Base-by-base conservation (phyloP, 179 eudicot genomes). In the Sideroxylon spinosum region DNA sequence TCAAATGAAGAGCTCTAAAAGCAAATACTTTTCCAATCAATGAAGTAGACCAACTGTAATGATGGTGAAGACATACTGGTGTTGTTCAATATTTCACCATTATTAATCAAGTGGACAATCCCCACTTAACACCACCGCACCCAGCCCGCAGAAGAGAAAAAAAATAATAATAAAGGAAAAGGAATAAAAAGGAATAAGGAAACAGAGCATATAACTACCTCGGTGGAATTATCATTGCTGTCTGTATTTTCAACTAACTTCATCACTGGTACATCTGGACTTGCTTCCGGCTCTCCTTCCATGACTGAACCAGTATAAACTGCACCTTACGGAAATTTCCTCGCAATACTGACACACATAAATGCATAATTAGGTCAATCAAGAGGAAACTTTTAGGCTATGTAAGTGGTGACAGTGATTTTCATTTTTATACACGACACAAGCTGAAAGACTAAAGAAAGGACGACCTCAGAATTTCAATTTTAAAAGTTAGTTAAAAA, bases 271-370 rank as follows among this genome's bases (percentile, higher is more conserved):
- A 87, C 85, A 73, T 88, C 92, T 62, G 80, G 44, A 82, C 57
- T 82, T 80, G 88, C 80, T 82, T 82, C 76, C 6, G 91, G 77
- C 29, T 88, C 97, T 56, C 85, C 89, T 78, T 89, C 93, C 95
- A 92, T 89, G 29, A 23, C 80, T 75, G 66, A 75, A 75, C 25
- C 44, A 37, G 44, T 3, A 37, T 37, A 62, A 26, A 55, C n/a
- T 53, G 64, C 76, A 53, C 64, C 49, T 72, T 55, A 72, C n/a
- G 20, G 22, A 72, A 26, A 14, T 11, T 28, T 55, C 26, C 49
- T 29, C 55, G 25, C 25, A 8, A 60, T 7, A 17, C 63, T 55
- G 63, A 13, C 8, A 57, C n/a, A 74, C 66, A 59, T 37, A 20
- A 57, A 25, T 5, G 19, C 28, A 74, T 57, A 25, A 60, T 59